A percentile compares a stretch with the other conserved stretches of the same genome.
These are phyloP conservation scores for Colletotrichum godetiae DNA, from an alignment of 2,329 filamentous ascomycete species.

Conservation along the genomic window DNA sequence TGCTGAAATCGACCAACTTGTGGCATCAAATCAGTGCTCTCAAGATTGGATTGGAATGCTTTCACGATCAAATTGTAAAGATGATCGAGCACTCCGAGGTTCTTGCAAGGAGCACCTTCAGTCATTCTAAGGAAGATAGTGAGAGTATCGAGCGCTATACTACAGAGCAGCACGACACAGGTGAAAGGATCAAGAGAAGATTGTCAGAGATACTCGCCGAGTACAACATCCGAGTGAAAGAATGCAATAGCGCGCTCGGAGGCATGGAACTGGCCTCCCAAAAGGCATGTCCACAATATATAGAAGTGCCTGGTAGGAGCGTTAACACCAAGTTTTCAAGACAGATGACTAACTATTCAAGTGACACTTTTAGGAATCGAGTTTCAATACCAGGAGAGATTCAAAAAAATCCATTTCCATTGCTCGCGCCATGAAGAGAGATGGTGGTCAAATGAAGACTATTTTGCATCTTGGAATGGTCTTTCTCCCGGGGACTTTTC, in stretches of 20 bases:
- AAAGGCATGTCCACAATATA: no score
- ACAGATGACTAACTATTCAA: no score
- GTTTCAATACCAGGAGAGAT: neutral
- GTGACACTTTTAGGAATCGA: neutral
- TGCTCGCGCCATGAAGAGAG: neutral
- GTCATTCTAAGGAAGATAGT: no score
- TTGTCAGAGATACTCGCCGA: neutral
- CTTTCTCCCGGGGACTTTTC: neutral
- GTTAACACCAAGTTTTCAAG: no score
- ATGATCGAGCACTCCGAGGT: neutral
- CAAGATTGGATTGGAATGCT: neutral
- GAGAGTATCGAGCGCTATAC: neutral
- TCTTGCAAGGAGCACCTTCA: neutral
- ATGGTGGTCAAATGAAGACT: neutral
- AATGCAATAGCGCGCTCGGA: neutral
- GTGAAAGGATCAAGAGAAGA: neutral
- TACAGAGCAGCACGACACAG: neutral
- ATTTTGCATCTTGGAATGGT: neutral
- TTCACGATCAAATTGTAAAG: neutral
- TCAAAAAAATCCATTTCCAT: neutral
- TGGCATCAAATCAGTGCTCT: no score
- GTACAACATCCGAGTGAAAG: neutral
- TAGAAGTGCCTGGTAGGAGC: no score
- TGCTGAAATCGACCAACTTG: no score
- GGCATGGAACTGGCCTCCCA: neutral